Percentiles rank a stretch among this genome's conserved stretches.
These are phyloP conservation scores for Prosopis cineraria DNA, from an alignment of 306 rosid genomes.

Conservation along the genomic window DNA sequence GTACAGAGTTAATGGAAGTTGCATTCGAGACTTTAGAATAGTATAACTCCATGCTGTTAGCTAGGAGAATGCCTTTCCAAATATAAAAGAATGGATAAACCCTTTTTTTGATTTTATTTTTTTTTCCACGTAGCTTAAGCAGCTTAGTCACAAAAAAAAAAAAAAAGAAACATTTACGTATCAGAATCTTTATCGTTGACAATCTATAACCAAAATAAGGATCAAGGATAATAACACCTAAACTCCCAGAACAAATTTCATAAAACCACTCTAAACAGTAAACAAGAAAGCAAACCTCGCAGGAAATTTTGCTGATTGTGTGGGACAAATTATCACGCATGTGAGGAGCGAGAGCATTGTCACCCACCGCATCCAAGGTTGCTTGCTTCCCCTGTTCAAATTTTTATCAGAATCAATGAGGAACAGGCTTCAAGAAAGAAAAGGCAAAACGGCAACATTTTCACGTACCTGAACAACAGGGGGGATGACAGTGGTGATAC, in stretches of 20 bases:
- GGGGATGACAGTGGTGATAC: constrained; percentile 40
- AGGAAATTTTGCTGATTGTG: constrained; percentile 49
- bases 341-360: constrained; percentile 33
- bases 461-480: constrained; percentile 36
- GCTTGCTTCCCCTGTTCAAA: constrained; percentile 39
- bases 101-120: neutral
- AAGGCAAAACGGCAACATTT: neutral
- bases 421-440: neutral
- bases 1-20: no score
- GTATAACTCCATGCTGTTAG: neutral
- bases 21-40: neutral
- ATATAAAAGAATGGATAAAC: neutral
- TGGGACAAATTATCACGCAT: constrained; percentile 44
- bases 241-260: neutral
- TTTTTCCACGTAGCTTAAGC: neutral
- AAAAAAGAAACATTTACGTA: neutral
- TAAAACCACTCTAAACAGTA: neutral
- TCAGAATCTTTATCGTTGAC: neutral
- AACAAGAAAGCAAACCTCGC: constrained; percentile 53
- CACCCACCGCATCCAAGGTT: constrained; percentile 31
- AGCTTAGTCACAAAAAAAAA: neutral
- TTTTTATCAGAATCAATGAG: neutral
- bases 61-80: neutral
- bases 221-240: neutral
- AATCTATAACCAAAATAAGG: neutral